phyloP scores from a whole-genome alignment of 495 filamentous ascomycete species.

The Sabuloglossum arenarium region DNA sequence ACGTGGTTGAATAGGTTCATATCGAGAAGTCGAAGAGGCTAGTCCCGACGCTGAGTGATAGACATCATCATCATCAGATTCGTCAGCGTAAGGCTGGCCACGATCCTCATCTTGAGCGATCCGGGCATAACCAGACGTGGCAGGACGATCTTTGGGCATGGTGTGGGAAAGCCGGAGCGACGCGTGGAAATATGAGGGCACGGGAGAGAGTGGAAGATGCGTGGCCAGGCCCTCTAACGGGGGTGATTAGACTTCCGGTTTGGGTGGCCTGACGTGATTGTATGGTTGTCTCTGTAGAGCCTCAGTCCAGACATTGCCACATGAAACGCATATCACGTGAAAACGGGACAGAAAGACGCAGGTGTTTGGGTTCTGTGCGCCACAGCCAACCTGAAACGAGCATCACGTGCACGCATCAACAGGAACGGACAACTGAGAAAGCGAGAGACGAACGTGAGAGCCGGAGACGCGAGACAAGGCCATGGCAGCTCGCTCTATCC shows the following conservation, averaged over 20 bases:
- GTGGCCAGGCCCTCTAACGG: too few relatives aligned
- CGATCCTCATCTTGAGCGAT: slow-evolving; percentile 66
- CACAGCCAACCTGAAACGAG: too few relatives aligned
- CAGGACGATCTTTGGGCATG: slow-evolving; percentile 34
- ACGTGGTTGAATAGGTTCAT: slow-evolving; percentile 46
- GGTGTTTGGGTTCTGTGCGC: too few relatives aligned
- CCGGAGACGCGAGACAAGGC: neutral
- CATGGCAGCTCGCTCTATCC: neutral
- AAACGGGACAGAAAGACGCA: too few relatives aligned
- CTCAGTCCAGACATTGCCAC: too few relatives aligned
- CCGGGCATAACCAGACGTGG: slow-evolving; percentile 78
- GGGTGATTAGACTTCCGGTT: neutral
- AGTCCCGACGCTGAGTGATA: slow-evolving; percentile 30
- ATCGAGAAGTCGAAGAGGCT: slow-evolving; percentile 42
- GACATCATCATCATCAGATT: slow-evolving; percentile 37
- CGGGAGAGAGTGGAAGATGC: neutral
- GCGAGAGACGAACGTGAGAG: too few relatives aligned
- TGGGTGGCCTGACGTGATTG: neutral
- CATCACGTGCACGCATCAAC: too few relatives aligned
- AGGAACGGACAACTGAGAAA: neutral
- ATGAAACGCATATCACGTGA: too few relatives aligned
- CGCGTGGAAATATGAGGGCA: neutral
- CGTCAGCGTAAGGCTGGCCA: slow-evolving; percentile 33
- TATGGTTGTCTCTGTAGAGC: too few relatives aligned
- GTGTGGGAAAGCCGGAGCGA: neutral